Conservation (phyloP, 1,284 basidiomycete species). For the Ceratobasidium sp. region DNA sequence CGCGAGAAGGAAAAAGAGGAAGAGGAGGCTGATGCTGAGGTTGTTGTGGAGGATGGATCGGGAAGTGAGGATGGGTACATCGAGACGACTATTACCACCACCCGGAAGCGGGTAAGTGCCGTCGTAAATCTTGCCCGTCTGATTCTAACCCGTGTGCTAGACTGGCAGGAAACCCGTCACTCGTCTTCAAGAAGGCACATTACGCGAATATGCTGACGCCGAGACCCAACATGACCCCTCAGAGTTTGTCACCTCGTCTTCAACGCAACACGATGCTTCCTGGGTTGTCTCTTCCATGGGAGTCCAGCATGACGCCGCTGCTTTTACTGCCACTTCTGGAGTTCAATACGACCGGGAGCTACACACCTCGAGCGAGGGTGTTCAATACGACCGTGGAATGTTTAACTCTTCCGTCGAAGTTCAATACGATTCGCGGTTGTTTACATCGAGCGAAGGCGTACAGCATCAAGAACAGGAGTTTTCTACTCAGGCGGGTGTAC, state of each 20-base stretch:
- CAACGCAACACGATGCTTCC: slow-evolving; percentile 49
- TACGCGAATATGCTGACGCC: slow-evolving; percentile 67
- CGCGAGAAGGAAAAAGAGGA: slow-evolving; percentile 53
- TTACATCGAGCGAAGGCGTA: slow-evolving; percentile 8
- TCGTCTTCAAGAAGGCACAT: slow-evolving; percentile 60
- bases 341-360: slow-evolving; percentile 14
- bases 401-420: not conserved
- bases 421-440: slow-evolving; percentile 8
- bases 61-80: slow-evolving; percentile 63
- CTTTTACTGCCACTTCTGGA: slow-evolving; percentile 45
- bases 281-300: slow-evolving; percentile 5
- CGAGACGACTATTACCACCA: slow-evolving; percentile 70
- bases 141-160: slow-evolving; percentile 50
- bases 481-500: slow-evolving; percentile 28
- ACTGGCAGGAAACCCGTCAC: slow-evolving; percentile 58
- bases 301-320: slow-evolving; percentile 30
- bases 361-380: slow-evolving; percentile 48
- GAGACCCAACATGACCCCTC: slow-evolving; percentile 67
- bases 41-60: slow-evolving; percentile 53
- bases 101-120: slow-evolving; percentile 68
- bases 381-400: not conserved
- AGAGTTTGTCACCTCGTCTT: slow-evolving; percentile 54
- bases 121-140: slow-evolving; percentile 30
- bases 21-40: slow-evolving; percentile 42
- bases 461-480: slow-evolving; percentile 22